These are phyloP conservation scores for Dactylellina drechsleri DNA, from an alignment of 2,329 filamentous ascomycete species.

Conservation along the genomic window DNA sequence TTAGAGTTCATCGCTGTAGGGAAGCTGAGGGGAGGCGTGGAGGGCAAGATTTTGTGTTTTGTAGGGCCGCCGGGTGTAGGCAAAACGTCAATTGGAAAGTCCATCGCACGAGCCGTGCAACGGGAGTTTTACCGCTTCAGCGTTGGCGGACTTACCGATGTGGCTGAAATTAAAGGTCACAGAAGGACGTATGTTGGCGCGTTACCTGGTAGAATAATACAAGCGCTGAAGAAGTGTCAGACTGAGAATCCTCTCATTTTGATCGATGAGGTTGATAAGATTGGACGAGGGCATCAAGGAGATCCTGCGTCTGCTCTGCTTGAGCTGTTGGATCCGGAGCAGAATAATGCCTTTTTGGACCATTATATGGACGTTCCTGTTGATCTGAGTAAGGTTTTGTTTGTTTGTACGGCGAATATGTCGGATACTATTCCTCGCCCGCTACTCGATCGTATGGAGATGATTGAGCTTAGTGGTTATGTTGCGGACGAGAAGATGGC, in stretches of 20 bases:
- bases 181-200: slow-evolving; percentile 95
- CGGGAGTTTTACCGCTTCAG: slow-evolving; percentile 98
- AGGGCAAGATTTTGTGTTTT: slow-evolving; percentile 98
- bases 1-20: slow-evolving; percentile 98
- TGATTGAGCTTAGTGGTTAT: slow-evolving; percentile 95
- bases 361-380: slow-evolving; percentile 99
- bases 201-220: slow-evolving; percentile 93
- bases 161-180: slow-evolving; percentile 98
- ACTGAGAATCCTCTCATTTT: slow-evolving; percentile 96
- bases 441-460: slow-evolving; percentile 94
- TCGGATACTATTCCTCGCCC: slow-evolving; percentile 96
- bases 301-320: slow-evolving; percentile 94
- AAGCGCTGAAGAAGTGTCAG: slow-evolving; percentile 98
- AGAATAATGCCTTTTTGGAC: slow-evolving; percentile 96
- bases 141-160: slow-evolving; percentile 94
- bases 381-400: slow-evolving; percentile 95
- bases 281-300: slow-evolving; percentile 93
- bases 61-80: slow-evolving; percentile 94
- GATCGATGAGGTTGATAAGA: slow-evolving; percentile 97
- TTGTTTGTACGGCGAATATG: slow-evolving; percentile 99
- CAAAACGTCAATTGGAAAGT: slow-evolving; percentile 99
- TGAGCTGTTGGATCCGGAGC: slow-evolving; percentile 93
- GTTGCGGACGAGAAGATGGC: slow-evolving; percentile 99
- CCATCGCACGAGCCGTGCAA: slow-evolving; percentile 92
- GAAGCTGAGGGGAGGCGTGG: slow-evolving; percentile 94